Conservation (phyloP, 176 grass and related monocot species). For the Stipa capillata region DNA sequence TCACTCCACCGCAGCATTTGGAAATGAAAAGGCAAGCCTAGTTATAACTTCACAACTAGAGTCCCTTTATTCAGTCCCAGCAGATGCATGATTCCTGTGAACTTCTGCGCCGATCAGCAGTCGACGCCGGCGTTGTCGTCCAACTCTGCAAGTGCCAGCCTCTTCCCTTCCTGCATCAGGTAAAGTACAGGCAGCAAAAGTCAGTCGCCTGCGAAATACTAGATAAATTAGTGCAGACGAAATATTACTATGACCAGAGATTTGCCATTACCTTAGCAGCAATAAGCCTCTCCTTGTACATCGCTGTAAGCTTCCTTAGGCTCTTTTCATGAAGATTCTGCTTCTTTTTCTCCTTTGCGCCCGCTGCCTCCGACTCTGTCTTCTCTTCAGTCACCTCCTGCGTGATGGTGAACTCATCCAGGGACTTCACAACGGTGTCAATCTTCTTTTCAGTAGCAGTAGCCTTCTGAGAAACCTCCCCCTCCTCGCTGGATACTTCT, state of each 20-base stretch:
- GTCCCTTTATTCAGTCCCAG: neutral
- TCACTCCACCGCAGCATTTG: neutral
- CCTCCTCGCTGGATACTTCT: neutral
- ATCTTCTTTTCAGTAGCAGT: constrained; percentile 9
- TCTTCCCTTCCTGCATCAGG: constrained; percentile 13
- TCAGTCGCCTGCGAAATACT: neutral
- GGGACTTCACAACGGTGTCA: neutral
- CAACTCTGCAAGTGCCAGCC: constrained; percentile 21
- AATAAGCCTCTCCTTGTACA: constrained; percentile 24
- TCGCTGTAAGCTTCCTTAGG: constrained; percentile 47
- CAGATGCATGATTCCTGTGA: neutral
- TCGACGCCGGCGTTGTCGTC: constrained; percentile 34
- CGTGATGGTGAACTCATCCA: constrained; percentile 5
- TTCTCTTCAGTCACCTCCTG: neutral
- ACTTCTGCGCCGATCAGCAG: neutral
- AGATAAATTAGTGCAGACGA: neutral
- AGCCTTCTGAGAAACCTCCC: neutral
- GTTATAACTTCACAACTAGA: constrained; percentile 39
- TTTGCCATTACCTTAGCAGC: constrained; percentile 27
- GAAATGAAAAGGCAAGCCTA: constrained; percentile 7
- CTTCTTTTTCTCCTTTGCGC: neutral
- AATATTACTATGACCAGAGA: neutral
- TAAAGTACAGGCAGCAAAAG: neutral
- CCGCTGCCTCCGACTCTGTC: neutral
- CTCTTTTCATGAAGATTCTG: constrained; percentile 17